Base-by-base conservation (phyloP, 805 yeast species). In the Saccharomycopsis sp. region DNA sequence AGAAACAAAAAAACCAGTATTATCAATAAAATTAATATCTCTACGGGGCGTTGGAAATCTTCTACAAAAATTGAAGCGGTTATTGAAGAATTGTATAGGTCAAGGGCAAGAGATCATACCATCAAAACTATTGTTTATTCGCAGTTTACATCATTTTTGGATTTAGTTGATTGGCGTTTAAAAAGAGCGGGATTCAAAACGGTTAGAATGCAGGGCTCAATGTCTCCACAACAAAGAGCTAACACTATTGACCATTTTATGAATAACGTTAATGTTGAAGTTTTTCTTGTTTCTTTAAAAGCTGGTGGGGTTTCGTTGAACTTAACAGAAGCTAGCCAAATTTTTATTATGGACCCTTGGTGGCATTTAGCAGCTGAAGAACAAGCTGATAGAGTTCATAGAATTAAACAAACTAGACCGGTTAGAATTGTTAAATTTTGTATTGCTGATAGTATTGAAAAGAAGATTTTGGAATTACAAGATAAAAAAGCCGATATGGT, bases 261-360 rank as follows among this genome's bases (percentile, higher is more conserved):
- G 95, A 88, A 83, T 37, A 89, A 84, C 46, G 82, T 95, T 0
- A 72, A 72, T 33, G 96, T 89, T 30, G 98, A 92, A 58, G 94
- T 92, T 6, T 92, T 92, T 55, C 61, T 92, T 48, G 98, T 92
- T 6, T 86, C 96, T 27, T 69, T 92, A 52, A 92, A 92, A 56
- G 99, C 99, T 0, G 99, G 99, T 50, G 99, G 99, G 62, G 98
- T 92, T 32, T 98, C 98, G 0, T 67, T 92, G 49, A 92, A 92
- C 57, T 67, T 92, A 49, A 89, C 96, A 54, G 99, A 94, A 54
- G 97, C 98, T 0, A 87, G 94, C 2, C 97, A 89, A 54, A 97
- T 92, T 35, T 92, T 92, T 51, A 69, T 92, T 34, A 67, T 92
- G 67, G 99, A 92, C 53, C 97, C 97, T 27, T 92, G 98, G 98